phyloP scores from a whole-genome alignment of 2,329 filamentous ascomycete species.

The Microcera coccophila region DNA sequence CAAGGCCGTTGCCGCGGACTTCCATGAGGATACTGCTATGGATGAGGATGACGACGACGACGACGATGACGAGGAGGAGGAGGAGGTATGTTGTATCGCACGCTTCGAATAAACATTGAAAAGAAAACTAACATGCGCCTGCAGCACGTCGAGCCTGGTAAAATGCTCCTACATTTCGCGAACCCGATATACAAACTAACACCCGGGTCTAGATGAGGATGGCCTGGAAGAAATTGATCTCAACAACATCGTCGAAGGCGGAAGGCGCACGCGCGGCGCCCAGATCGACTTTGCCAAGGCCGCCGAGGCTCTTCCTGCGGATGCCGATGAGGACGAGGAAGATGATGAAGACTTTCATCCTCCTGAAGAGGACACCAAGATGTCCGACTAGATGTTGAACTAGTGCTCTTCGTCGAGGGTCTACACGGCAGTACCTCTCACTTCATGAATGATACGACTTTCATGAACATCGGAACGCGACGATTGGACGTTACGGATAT shows the following conservation, averaged over 20 bases:
- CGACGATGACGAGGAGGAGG: constrained; percentile 60
- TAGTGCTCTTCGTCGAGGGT: neutral
- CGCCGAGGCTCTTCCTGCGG: constrained; percentile 68
- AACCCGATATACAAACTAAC: constrained; percentile 24
- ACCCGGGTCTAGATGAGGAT: constrained; percentile 61
- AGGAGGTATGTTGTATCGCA: constrained; percentile 24
- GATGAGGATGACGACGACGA: constrained; percentile 73
- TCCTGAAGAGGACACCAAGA: constrained; percentile 63
- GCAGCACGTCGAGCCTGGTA: constrained; percentile 31
- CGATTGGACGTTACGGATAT: constrained; percentile 15
- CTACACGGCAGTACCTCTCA: neutral
- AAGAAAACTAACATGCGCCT: constrained; percentile 21
- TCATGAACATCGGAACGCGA: constrained; percentile 16
- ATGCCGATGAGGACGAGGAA: constrained; percentile 79
- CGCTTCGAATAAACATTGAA: neutral
- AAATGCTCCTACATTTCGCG: constrained; percentile 10
- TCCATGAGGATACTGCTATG: constrained; percentile 60
- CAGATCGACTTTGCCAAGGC: constrained; percentile 92
- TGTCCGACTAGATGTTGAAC: constrained; percentile 42
- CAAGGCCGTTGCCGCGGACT: constrained; percentile 59
- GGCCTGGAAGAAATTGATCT: constrained; percentile 89
- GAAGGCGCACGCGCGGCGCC: constrained; percentile 84
- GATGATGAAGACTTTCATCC: constrained; percentile 68
- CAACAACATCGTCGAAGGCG: constrained; percentile 76
- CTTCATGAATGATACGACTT: constrained; percentile 13